Evolutionary conservation across 306 rosid genomes (phyloP).

Genomic region (Quercus mongolica): DNA sequence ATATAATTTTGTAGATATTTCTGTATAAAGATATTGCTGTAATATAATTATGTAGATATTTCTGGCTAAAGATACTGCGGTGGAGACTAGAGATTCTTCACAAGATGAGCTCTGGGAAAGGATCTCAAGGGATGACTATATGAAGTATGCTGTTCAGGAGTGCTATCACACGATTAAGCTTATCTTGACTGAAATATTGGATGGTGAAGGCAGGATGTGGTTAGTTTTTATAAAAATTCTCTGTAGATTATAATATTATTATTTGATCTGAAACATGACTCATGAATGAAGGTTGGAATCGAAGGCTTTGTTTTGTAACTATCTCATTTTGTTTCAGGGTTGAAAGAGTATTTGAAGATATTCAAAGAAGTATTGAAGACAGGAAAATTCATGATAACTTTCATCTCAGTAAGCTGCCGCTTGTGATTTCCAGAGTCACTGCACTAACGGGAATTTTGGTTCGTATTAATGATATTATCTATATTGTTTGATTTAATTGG

Average conservation of each 20-base stretch:
- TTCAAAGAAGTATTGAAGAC: conserved; percentile 45
- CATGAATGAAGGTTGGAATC: background rate
- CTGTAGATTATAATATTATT: background rate
- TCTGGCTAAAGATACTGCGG: conserved; percentile 88
- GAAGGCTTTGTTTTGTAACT: conserved; percentile 18
- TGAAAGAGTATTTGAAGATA: conserved; percentile 62
- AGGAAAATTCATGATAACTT: conserved; percentile 40
- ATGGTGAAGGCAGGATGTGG: conserved; percentile 81
- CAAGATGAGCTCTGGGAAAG: conserved; percentile 84
- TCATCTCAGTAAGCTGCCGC: conserved; percentile 59
- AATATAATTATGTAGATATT: conserved; percentile 49
- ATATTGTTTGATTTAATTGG: background rate
- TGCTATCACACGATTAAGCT: conserved; percentile 60
- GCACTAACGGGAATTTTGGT: conserved; percentile 96
- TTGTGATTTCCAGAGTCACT: conserved; percentile 81
- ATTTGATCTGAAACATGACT: conserved; percentile 3
- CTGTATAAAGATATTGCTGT: conserved; percentile 80
- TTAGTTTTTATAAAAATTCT: conserved; percentile 28
- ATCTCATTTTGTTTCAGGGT: conserved; percentile 56
- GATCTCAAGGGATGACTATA: conserved; percentile 80
- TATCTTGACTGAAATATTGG: conserved; percentile 69
- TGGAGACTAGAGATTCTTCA: conserved; percentile 61
- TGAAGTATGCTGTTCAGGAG: conserved; percentile 97
- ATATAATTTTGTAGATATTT: background rate
- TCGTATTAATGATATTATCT: conserved; percentile 19